Conservation (phyloP, 306 rosid species). For the Potentilla sterilis region DNA sequence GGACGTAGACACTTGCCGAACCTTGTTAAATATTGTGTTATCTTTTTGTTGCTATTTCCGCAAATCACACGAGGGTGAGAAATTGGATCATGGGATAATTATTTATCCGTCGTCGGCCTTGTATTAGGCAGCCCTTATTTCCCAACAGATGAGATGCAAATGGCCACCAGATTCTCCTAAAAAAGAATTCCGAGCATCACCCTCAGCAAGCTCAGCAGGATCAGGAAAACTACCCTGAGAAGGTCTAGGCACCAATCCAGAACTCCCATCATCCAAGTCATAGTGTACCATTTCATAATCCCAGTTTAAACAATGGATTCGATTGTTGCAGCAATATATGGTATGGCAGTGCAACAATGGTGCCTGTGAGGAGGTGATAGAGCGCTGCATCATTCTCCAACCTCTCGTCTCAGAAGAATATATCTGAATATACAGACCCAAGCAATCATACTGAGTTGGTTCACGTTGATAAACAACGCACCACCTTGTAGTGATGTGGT, state of each 20-base stretch:
- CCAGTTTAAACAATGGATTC: background rate
- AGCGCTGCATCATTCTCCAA: background rate
- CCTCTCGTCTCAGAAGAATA: background rate
- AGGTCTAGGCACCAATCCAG: background rate
- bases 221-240: background rate
- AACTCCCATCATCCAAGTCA: background rate
- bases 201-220: too few species aligned
- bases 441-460: too few species aligned
- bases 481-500: background rate
- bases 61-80: too few species aligned
- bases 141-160: too few species aligned
- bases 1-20: too few species aligned
- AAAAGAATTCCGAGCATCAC: too few species aligned
- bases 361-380: background rate
- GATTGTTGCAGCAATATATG: background rate
- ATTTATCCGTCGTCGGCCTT: too few species aligned
- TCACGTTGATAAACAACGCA: background rate
- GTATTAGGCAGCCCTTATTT: too few species aligned
- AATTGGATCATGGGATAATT: too few species aligned
- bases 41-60: too few species aligned
- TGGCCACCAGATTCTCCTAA: background rate
- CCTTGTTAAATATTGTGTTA: too few species aligned
- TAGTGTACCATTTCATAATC: background rate
- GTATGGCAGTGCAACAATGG: background rate
- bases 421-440: background rate